These are phyloP conservation scores for Venturia pyrina DNA, from an alignment of 2,329 filamentous ascomycete genomes.

Conservation along the genomic window DNA sequence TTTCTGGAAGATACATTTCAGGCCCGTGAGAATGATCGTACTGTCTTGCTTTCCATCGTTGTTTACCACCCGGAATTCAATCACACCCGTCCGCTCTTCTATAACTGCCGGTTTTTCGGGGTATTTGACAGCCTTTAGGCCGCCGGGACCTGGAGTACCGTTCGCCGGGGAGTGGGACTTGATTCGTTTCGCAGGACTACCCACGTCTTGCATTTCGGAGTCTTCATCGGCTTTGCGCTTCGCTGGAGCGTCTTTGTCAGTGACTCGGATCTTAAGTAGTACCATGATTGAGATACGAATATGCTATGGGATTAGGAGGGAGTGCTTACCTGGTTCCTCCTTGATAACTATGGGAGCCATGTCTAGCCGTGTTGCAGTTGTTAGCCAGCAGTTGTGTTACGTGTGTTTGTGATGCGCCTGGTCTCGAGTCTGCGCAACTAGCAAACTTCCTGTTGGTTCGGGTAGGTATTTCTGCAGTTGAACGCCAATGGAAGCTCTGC, in stretches of 20 bases:
- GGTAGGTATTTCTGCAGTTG: neutral
- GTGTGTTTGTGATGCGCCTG: neutral
- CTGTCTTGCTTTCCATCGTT: constrained; percentile 85
- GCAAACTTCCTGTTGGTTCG: neutral
- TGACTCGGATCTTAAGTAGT: neutral
- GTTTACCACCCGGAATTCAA: constrained; percentile 96
- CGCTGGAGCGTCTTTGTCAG: constrained; percentile 20
- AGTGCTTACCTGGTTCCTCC: neutral
- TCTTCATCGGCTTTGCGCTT: constrained; percentile 67
- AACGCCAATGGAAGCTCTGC: neutral
- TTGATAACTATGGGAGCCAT: constrained; percentile 7
- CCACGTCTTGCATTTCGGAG: constrained; percentile 40
- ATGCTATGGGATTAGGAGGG: neutral
- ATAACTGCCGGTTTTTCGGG: constrained; percentile 90
- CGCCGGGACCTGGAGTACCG: constrained; percentile 25
- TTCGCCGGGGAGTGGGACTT: constrained; percentile 38
- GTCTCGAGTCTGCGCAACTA: neutral
- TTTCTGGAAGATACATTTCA: constrained; percentile 98
- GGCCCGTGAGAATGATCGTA: constrained; percentile 84
- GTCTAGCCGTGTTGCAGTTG: neutral
- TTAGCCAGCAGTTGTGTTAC: constrained; percentile 1
- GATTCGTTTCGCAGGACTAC: constrained; percentile 52
- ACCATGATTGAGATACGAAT: constrained; percentile 10
- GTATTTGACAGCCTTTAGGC: constrained; percentile 60
- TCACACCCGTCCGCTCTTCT: constrained; percentile 87